Evolutionary conservation across 805 yeast genomes (phyloP), one percentile per base, ranked within the genome.

Genomic region (Sungouiozyma intestinalis): DNA sequence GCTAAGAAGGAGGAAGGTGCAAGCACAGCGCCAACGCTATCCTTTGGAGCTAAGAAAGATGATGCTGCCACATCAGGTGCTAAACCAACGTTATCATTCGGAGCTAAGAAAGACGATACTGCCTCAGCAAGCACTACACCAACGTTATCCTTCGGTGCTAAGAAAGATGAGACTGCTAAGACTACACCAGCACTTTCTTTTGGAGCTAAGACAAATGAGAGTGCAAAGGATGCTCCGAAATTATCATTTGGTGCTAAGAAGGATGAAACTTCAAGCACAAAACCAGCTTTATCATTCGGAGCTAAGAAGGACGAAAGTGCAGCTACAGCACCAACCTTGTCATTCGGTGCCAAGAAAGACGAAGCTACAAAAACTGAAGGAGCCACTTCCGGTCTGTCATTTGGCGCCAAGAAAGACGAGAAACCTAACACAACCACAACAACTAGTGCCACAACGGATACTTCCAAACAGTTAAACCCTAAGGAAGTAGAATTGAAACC

Each of bases 401-500:
- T 51, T 38, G 54, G 51, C 34, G 38, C 49, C 16, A 45, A 44
- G 42, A 41, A 44, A 24, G 43, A 35, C 7, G 21, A 54, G 40
- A 18, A 41, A 29, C 39, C 15, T 35, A 31, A 18, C 8, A 41
- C 16, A 27, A 42, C 40, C 7, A 4, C 40, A 2, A 33, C 19
- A 11, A 48, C 45, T 35, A 50, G 48, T 35, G 39, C 41, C 18
- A 36, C 37, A n/a, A 35, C 29, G 3, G 33, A 24, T 14, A 16
- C 36, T 13, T 32, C 34, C 16, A 35, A 40, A 16, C 18, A 38
- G 7, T 34, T 50, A n/a, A 49, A 49, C 15, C 38, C 78, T 2
- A 77, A 81, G 41, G 68, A 73, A 33, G 72, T 78, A 21, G 76
- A 75, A 46, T 80, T 86, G 3, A 72, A 78, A 44, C 82, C 83